A percentile compares a stretch with the other conserved stretches of the same genome.
phyloP scores from a whole-genome alignment of 805 yeast genomes.

The Zygosaccharomyces rouxii region DNA sequence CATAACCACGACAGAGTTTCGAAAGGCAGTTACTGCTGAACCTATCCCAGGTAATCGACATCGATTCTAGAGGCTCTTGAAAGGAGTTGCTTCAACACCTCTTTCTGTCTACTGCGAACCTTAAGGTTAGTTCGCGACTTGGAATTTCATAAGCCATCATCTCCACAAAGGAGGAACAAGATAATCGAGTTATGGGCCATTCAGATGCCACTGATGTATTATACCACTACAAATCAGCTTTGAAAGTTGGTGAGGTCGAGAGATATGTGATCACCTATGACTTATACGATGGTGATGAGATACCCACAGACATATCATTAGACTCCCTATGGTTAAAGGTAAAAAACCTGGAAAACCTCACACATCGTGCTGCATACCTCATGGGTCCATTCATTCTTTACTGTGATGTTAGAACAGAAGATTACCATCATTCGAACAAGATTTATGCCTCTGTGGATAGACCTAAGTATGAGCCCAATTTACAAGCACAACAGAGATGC shows the following conservation, averaged over 20 bases:
- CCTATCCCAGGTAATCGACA: background rate
- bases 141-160: background rate
- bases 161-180: background rate
- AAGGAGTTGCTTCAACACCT: background rate
- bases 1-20: slow-evolving; percentile 1
- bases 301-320: slow-evolving; percentile 26
- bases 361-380: slow-evolving; percentile 60
- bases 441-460: slow-evolving; percentile 71
- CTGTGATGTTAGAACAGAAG: slow-evolving; percentile 58
- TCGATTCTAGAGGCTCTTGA: background rate
- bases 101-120: background rate
- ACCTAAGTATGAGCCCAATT: slow-evolving; percentile 67
- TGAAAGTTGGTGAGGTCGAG: slow-evolving; percentile 58
- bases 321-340: slow-evolving; percentile 49
- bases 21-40: background rate
- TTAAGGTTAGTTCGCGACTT: slow-evolving; percentile 2
- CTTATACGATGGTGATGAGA: slow-evolving; percentile 35
- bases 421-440: slow-evolving; percentile 46
- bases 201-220: slow-evolving; percentile 18
- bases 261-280: slow-evolving; percentile 51
- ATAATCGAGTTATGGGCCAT: slow-evolving; percentile 1
- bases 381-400: slow-evolving; percentile 76
- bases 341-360: slow-evolving; percentile 51
- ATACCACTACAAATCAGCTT: slow-evolving; percentile 40
- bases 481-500: slow-evolving; percentile 63